phyloP scores from a whole-genome alignment of 352 stramenopile genomes.

The Aphanomyces euteiches region DNA sequence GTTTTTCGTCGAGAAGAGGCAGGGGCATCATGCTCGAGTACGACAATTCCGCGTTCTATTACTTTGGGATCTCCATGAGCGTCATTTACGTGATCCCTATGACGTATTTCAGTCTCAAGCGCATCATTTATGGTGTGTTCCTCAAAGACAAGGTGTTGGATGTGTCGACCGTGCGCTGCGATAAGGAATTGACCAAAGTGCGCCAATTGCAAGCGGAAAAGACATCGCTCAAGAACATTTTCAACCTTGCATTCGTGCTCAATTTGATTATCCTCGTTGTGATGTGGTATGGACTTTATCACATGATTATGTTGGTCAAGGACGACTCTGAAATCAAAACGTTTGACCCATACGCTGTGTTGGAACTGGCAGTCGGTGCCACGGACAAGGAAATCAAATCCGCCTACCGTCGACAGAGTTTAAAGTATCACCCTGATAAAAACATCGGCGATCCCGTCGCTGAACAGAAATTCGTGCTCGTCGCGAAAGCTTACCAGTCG shows the following conservation, averaged over 20 bases:
- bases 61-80: constrained; percentile 96
- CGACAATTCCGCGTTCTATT: constrained; percentile 99
- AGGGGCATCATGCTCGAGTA: constrained; percentile 92
- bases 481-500: constrained; percentile 93
- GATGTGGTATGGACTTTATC: constrained; percentile 86
- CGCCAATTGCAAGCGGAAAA: constrained; percentile 83
- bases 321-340: constrained; percentile 97
- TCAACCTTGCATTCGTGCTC: constrained; percentile 67
- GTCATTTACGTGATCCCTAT: constrained; percentile 95
- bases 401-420: constrained; percentile 90
- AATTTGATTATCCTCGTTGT: constrained; percentile 67
- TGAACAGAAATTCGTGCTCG: constrained; percentile 99
- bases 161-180: constrained; percentile 72
- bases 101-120: constrained; percentile 86
- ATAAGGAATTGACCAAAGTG: constrained; percentile 80
- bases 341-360: constrained; percentile 97
- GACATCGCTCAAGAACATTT: constrained; percentile 79
- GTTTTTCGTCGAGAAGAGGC: neutral
- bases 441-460: constrained; percentile 96
- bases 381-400: constrained; percentile 94
- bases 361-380: constrained; percentile 89
- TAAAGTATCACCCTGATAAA: constrained; percentile 93
- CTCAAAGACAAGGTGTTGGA: constrained; percentile 86
- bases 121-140: constrained; percentile 87
- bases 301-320: constrained; percentile 87